Evolutionary conservation across 176 grass and related monocot species (phyloP).

Genomic region (Oryza glumipatula): DNA sequence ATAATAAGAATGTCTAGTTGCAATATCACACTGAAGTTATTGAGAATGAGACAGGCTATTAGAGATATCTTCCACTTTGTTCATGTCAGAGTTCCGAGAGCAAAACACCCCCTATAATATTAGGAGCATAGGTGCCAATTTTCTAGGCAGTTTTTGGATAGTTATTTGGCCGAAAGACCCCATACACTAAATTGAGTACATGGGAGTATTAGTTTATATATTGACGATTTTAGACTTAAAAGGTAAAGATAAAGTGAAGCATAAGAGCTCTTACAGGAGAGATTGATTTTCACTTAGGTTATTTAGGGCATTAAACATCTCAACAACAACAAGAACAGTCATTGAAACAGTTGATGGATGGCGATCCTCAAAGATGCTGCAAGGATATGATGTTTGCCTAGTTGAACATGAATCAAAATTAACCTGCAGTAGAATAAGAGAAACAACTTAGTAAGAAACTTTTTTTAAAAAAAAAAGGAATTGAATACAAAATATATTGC

Average conservation of each 20-base stretch:
- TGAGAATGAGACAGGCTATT: not conserved
- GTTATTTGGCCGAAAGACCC: not conserved
- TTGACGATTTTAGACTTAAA: not conserved
- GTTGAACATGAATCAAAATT: conserved; percentile 98
- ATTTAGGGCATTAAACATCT: conserved; percentile 99
- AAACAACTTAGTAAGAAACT: not conserved
- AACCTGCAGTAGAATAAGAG: conserved; percentile 52
- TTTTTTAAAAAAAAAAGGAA: not conserved
- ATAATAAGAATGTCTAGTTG: conserved; percentile 19
- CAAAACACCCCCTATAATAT: not conserved
- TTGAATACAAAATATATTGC: not conserved
- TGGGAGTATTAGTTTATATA: not conserved
- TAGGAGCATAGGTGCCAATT: not conserved
- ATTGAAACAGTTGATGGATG: conserved; percentile 99
- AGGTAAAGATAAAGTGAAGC: conserved; percentile 19
- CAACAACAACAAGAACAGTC: conserved; percentile 97
- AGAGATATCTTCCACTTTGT: not conserved
- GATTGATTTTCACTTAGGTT: conserved; percentile 99
- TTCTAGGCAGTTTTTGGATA: not conserved
- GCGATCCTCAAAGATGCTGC: conserved; percentile 89
- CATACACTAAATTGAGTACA: not conserved
- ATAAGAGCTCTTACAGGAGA: conserved; percentile 69
- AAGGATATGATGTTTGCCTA: conserved; percentile 87
- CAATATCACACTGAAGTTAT: conserved; percentile 3
- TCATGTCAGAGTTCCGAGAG: not conserved